These are phyloP conservation scores for Senecio squalidus DNA, from an alignment of 140 eudicot genomes.

Conservation along the genomic window DNA sequence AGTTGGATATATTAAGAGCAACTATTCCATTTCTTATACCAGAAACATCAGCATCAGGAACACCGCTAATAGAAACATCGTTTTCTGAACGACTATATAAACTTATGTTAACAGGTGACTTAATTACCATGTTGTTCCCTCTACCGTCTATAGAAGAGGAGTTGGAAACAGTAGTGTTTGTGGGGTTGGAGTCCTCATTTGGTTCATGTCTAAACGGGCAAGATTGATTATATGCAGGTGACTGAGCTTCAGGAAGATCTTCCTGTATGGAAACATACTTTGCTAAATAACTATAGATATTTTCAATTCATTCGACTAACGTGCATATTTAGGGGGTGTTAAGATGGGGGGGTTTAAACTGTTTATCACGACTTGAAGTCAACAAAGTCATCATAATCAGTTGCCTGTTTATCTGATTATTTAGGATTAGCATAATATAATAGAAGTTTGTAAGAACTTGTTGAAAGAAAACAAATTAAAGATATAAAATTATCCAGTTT, in stretches of 20 bases:
- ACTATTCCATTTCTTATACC: constrained; percentile 24
- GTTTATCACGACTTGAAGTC: too few species aligned
- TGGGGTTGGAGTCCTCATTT: constrained; percentile 23
- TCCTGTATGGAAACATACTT: constrained; percentile 34
- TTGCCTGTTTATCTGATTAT: too few species aligned
- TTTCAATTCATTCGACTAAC: neutral
- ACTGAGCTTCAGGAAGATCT: constrained; percentile 22
- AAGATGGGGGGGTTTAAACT: too few species aligned
- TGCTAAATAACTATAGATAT: too few species aligned
- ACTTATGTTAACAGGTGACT: constrained; percentile 11
- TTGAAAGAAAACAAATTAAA: too few species aligned
- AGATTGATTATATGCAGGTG: constrained; percentile 30
- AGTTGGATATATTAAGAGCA: constrained; percentile 24
- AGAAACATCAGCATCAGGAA: constrained; percentile 21
- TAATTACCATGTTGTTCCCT: constrained; percentile 10
- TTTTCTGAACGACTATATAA: constrained; percentile 21
- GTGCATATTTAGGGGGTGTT: neutral
- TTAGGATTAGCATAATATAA: too few species aligned
- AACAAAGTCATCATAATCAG: too few species aligned
- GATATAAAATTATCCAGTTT: too few species aligned
- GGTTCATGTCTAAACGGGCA: constrained; percentile 13
- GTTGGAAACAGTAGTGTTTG: constrained; percentile 28
- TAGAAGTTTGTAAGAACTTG: too few species aligned
- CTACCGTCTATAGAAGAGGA: constrained; percentile 26
- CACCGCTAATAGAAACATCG: constrained; percentile 16